Conservation (phyloP, 208 protist genomes). For the Trypanosoma grayi region DNA sequence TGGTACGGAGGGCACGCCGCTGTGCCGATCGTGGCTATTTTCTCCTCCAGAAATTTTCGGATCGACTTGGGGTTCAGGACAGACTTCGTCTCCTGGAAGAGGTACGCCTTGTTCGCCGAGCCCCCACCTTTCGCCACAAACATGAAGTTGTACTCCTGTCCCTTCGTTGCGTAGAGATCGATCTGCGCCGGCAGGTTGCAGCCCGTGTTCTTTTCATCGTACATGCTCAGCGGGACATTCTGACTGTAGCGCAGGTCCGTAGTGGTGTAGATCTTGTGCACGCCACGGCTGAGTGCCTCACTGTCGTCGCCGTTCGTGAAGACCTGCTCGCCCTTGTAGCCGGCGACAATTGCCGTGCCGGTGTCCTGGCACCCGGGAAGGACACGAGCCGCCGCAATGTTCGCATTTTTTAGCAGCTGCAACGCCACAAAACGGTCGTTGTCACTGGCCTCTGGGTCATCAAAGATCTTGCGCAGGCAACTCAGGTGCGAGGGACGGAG, state of each 20-base stretch:
- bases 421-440: conserved; percentile 98
- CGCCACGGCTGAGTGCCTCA: conserved; percentile 90
- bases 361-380: conserved; percentile 97
- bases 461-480: conserved; percentile 93
- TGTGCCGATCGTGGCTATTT: conserved; percentile 95
- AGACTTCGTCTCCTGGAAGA: conserved; percentile 97
- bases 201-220: conserved; percentile 96
- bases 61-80: conserved; percentile 93
- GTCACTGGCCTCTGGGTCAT: conserved; percentile 94
- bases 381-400: conserved; percentile 89
- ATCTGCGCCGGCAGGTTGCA: conserved; percentile 97
- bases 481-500: conserved; percentile 92
- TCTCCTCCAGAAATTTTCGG: conserved; percentile 92
- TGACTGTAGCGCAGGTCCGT: conserved; percentile 97
- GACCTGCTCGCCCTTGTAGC: conserved; percentile 95
- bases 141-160: conserved; percentile 95
- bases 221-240: conserved; percentile 96
- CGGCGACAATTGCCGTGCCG: conserved; percentile 96
- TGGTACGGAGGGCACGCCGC: conserved; percentile 98
- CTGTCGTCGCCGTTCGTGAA: conserved; percentile 93
- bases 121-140: conserved; percentile 98
- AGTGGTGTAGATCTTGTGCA: conserved; percentile 94
- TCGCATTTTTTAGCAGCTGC: conserved; percentile 97
- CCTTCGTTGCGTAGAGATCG: conserved; percentile 92
- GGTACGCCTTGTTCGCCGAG: conserved; percentile 97